phyloP scores from a whole-genome alignment of 371 early-diverging fungal genomes.

The Apophysomyces ossiformis region DNA sequence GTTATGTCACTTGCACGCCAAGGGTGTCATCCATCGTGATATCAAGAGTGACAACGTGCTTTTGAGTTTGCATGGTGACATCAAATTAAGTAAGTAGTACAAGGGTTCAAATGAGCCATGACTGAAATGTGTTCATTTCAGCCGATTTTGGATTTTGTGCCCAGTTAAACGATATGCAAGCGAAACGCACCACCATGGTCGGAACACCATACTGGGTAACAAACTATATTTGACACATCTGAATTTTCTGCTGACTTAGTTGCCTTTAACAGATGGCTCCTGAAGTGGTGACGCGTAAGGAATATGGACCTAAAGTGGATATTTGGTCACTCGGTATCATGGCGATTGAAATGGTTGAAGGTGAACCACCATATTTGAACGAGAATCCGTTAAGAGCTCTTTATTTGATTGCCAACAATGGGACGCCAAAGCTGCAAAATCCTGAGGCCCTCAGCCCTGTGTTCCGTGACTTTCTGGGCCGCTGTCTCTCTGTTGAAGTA shows the following conservation, averaged over 20 bases:
- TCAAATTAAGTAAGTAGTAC: constrained; percentile 81
- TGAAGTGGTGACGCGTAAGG: constrained; percentile 92
- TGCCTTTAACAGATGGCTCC: constrained; percentile 81
- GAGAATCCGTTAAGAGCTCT: constrained; percentile 92
- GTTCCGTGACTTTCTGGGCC: constrained; percentile 85
- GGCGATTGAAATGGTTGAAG: constrained; percentile 92
- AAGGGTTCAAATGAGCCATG: constrained; percentile 15
- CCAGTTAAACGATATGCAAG: constrained; percentile 78
- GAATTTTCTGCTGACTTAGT: not conserved
- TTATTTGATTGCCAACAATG: constrained; percentile 95
- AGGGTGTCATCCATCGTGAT: constrained; percentile 96
- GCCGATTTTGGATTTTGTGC: constrained; percentile 97
- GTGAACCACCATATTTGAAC: constrained; percentile 95
- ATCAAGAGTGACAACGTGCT: constrained; percentile 98
- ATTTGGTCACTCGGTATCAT: constrained; percentile 98
- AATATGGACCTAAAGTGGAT: constrained; percentile 95
- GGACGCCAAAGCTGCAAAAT: constrained; percentile 91
- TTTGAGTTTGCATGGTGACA: constrained; percentile 83
- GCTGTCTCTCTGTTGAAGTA: constrained; percentile 86
- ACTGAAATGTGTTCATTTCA: constrained; percentile 25
- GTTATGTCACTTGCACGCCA: constrained; percentile 89
- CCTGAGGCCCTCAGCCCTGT: constrained; percentile 81
- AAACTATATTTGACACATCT: not conserved
- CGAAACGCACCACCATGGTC: constrained; percentile 90
- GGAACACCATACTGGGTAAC: constrained; percentile 87